Base-by-base conservation (phyloP, 1,139 yeast species). In the Pichia inconspicua region DNA sequence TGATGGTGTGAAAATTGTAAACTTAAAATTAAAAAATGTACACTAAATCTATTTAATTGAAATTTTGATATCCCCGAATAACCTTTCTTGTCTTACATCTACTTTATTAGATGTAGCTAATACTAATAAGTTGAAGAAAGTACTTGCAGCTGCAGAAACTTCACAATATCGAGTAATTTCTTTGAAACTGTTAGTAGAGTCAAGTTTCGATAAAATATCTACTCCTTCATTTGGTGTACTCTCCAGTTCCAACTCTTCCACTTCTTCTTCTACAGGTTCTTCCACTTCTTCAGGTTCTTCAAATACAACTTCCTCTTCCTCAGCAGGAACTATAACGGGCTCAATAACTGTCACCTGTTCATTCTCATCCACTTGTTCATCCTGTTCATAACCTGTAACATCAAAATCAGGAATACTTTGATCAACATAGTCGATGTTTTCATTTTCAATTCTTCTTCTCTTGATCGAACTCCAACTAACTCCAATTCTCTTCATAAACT, bases 101-200 rank as follows among this genome's bases (percentile, higher is more conserved):
- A 89, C 68, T 45, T 90, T 82, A 57, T 84, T 92, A 49, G 80
- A 73, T 9, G 95, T 84, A 1, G 96, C 95, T 54, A 89, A 70
- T 1, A 88, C 92, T 58, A 90, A 71, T 62, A 89, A 66, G 62
- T 89, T 95, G 60, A 89, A 88, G 66, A 89, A 89, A 54, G 86
- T 77, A 58, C 79, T 77, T 10, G 89, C 77, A 1, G 90, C 92
- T 57, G 40, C 46, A 25, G 44, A 42, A 28, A 45, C 39, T n/a
- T 8, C 15, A 8, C 25, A 19, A 10, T 17, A 27, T 17, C 39
- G n/a, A 2, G 39, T 36, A 11, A 36, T 15, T 12, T 11, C 17
- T 10, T 36, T 36, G 12, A 36, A 36, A 19, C 19, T 36, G 3
- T 15, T 36, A 7, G 19, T 11, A 17, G 25, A 10, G 8, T 15